Base-by-base conservation (phyloP, 495 filamentous ascomycete species). In the Niebla homalea region DNA sequence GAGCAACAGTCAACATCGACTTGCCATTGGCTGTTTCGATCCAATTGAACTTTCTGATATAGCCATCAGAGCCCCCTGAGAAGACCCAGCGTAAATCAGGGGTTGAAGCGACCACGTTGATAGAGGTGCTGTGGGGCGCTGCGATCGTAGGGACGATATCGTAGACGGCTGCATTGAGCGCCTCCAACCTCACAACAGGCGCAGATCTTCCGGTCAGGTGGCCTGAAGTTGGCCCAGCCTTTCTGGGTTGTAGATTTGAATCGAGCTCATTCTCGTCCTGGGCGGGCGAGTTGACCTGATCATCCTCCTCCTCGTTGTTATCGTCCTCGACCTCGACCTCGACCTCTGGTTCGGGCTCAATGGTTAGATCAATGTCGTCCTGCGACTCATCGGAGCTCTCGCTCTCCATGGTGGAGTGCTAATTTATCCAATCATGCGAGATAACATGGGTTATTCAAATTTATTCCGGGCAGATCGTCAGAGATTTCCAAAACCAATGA, bases 101-200 rank as follows among this genome's bases (percentile, higher is more conserved):
- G 1, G 92, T 99, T 32, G 92, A 78, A 21, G 88, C 81, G 40
- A 97, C 74, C 3, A 87, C 81, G 60, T 99, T 99, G 69, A 99
- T 86, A 32, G 89, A 96, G 12, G 92, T 99, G 51, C 85, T 83
- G 63, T 94, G 89, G 4, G 92, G 92, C 2, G 92, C 92, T 14
- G 92, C 92, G 63, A 95, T 95, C 20, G 94, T 97, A 6, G 92
- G 92, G 6, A 90, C 83, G 38, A 99, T 94, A 65, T 99, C 92
- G 73, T 97, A 99, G 14, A 80, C 80, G 23, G 74, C 66, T n/a
- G 93, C 92, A 7, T 77, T 83, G 21, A 90, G 70, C 40, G 79
- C 86, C 60, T 94, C 93, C 25, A 82, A 66, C n/a, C 86, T 83
- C 29, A 90, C 71, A 37, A 67, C 76, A 0, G 85, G 89, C 26